Evolutionary conservation across 768 basidiomycete genomes (phyloP), one percentile per base, ranked within the genome.

Genomic region (Antrodiella citrinella): DNA sequence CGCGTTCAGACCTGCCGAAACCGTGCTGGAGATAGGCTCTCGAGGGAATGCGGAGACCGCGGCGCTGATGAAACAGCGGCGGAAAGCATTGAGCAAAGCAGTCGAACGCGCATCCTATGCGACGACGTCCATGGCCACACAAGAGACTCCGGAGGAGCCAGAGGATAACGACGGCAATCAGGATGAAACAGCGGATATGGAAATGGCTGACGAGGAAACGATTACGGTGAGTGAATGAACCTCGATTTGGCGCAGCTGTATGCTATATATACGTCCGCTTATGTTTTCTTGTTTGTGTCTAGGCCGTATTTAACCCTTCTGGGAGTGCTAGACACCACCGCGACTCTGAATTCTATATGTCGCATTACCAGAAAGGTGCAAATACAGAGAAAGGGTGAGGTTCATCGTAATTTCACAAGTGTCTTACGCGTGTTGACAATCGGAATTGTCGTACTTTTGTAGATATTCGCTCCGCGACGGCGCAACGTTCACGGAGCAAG

Each of bases 391-490:
- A 90, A 69, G 94, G 94, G 93, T 92, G 64, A 50, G 76, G 67
- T 45, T n/a, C 10, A n/a, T n/a, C n/a, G n/a, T 10, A 38, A 10
- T 38, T 38, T 10, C 35, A 38, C 10, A 10, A 10, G 18, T 38
- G 35, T 38, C 35, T 38, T 38, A 10, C 35, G n/a, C n/a, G n/a
- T n/a, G n/a, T n/a, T n/a, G n/a, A n/a, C n/a, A n/a, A n/a, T n/a
- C 35, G 10, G 10, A 25, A 0, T 39, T 22, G 48, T 38, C 11
- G 9, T 46, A 18, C 26, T 55, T 21, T 44, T 23, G 38, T 39
- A 94, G 92, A 20, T 97, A 95, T 65, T 94, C 94, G 4, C 73
- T 98, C 19, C 77, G 73, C 3, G 91, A 95, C 57, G 93, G 93
- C 7, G 88, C 86, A 23, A 83, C 90, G 10, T 95, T 97, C 59